These are phyloP conservation scores for Phialophora tarda DNA, from an alignment of 2,329 filamentous ascomycete genomes.

Conservation along the genomic window DNA sequence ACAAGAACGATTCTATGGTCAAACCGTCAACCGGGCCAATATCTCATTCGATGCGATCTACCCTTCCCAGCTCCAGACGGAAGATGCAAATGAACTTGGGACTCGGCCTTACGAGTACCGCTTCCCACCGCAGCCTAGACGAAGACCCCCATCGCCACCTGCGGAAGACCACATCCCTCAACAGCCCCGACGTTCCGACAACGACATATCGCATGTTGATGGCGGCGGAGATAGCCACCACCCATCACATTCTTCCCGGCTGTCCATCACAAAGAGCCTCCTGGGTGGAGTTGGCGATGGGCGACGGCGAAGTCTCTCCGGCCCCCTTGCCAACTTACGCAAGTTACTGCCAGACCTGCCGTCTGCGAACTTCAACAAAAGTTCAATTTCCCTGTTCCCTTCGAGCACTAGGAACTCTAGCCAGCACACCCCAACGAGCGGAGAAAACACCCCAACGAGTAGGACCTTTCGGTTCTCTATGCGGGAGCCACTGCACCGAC, in stretches of 20 bases:
- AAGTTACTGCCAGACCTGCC: conserved; percentile 34
- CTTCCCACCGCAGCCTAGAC: conserved; percentile 5
- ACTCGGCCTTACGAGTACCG: background rate
- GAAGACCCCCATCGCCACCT: conserved; percentile 16
- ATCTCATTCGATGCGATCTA: background rate
- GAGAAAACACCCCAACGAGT: conserved; percentile 20
- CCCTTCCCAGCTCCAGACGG: background rate
- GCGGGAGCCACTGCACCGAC: conserved; percentile 19
- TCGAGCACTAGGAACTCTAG: conserved; percentile 18
- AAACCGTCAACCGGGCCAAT: background rate
- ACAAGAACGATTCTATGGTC: background rate
- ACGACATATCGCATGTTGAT: conserved; percentile 1
- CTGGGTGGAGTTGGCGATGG: conserved; percentile 15
- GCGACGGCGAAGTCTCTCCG: conserved; percentile 25
- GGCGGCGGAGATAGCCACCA: background rate
- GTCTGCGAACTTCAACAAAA: conserved; percentile 25
- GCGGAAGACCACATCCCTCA: background rate
- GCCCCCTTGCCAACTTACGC: conserved; percentile 26
- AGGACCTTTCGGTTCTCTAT: conserved; percentile 20
- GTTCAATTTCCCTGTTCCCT: conserved; percentile 24
- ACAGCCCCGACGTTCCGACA: conserved; percentile 9
- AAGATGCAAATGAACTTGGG: conserved; percentile 3
- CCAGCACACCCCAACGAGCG: conserved; percentile 10
- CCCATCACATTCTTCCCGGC: conserved; percentile 3
- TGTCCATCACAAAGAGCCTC: conserved; percentile 25